These are phyloP conservation scores for Barnettozyma populi DNA, from an alignment of 805 yeast species.

Conservation along the genomic window DNA sequence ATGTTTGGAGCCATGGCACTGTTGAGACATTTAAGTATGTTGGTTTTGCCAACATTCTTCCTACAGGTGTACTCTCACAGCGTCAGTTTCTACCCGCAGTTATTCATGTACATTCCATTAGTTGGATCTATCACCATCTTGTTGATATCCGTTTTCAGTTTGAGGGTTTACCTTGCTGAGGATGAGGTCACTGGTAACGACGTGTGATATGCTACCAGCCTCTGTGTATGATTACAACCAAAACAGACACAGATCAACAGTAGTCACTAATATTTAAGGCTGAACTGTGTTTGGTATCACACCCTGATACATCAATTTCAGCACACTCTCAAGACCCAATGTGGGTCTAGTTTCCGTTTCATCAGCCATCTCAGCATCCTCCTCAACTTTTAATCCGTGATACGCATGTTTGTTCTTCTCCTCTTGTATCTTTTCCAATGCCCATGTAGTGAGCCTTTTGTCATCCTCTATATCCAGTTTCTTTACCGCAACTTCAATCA, in stretches of 20 bases:
- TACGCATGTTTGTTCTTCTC: conserved; percentile 53
- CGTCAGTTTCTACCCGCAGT: conserved; percentile 8
- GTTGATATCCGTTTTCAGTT: not conserved
- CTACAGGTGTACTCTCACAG: conserved; percentile 16
- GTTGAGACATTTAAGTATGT: conserved; percentile 18
- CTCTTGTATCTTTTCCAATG: conserved; percentile 47
- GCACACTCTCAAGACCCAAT: conserved; percentile 32
- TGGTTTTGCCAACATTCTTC: conserved; percentile 13
- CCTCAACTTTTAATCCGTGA: conserved; percentile 52
- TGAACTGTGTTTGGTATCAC: conserved; percentile 13
- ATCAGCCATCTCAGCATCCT: conserved; percentile 33
- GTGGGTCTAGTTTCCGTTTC: conserved; percentile 12
- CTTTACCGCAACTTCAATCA: conserved; percentile 12
- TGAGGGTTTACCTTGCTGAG: conserved; percentile 1
- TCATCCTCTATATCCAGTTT: conserved; percentile 32
- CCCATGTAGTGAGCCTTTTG: conserved; percentile 69
- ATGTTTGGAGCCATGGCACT: conserved; percentile 22
- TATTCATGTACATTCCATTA: conserved; percentile 8
- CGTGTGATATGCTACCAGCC: not conserved
- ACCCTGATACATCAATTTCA: conserved; percentile 44
- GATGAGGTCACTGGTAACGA: not conserved
- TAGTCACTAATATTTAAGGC: too few species aligned
- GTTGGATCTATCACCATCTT: conserved; percentile 3
- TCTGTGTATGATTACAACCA: not conserved
- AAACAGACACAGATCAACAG: not conserved